Evolutionary conservation across 1,139 yeast species (phyloP).

Genomic region (Candida sp.): DNA sequence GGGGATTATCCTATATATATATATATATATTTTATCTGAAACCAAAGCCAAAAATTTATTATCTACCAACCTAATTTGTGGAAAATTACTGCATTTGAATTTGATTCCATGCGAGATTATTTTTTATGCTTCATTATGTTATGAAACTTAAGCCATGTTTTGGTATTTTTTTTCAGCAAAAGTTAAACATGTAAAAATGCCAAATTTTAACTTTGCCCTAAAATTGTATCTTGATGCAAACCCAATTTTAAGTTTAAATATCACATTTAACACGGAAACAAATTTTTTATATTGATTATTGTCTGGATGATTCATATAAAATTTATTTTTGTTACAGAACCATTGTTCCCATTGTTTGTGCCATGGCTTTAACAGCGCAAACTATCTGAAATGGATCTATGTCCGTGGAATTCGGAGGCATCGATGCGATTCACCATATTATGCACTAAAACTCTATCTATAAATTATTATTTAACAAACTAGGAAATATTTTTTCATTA

Average conservation of each 20-base stretch:
- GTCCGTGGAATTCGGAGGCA: neutral
- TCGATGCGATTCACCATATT: neutral
- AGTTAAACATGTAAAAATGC: neutral
- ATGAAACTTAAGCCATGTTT: neutral
- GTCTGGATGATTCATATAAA: no score
- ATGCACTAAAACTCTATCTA: neutral
- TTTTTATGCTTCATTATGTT: neutral
- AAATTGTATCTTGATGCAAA: neutral
- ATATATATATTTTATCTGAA: neutral
- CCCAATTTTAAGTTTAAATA: neutral
- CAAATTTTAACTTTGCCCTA: neutral
- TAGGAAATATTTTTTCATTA: neutral
- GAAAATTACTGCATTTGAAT: neutral
- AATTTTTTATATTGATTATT: no score
- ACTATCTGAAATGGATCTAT: neutral
- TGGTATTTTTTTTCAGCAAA: neutral
- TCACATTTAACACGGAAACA: neutral
- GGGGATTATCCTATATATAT: neutral
- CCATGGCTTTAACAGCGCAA: neutral
- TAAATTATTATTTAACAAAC: no score
- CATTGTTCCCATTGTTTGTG: neutral
- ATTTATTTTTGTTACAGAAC: no score
- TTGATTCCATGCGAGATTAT: neutral
- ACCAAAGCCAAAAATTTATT: neutral
- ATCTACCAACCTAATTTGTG: neutral